Conservation (phyloP, 306 rosid genomes). For the Vigna mungo region DNA sequence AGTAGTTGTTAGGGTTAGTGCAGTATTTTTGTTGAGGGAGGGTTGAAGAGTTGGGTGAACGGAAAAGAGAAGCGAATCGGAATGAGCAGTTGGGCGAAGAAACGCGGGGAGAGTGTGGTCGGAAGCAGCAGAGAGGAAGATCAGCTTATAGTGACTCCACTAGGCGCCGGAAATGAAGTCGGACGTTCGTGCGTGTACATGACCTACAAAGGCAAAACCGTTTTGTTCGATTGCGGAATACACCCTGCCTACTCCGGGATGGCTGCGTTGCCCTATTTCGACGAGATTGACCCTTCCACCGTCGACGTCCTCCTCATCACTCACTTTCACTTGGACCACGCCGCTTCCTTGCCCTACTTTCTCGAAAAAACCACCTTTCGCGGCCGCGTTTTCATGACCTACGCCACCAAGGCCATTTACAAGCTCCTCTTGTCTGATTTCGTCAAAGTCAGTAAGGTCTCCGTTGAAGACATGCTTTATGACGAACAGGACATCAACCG, state of each 20-base stretch:
- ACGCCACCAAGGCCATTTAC: conserved; percentile 93
- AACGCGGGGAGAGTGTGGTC: conserved; percentile 44
- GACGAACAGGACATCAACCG: conserved; percentile 91
- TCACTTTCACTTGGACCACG: conserved; percentile 95
- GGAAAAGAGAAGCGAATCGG: background rate
- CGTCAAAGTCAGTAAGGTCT: conserved; percentile 92
- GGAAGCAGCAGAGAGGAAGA: conserved; percentile 73
- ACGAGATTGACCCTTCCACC: conserved; percentile 91
- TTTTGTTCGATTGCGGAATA: conserved; percentile 92
- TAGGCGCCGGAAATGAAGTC: conserved; percentile 95
- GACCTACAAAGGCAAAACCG: conserved; percentile 77
- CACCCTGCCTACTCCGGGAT: conserved; percentile 90
- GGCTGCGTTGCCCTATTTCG: conserved; percentile 98
- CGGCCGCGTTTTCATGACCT: conserved; percentile 97
- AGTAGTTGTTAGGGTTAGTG: too few relatives aligned
- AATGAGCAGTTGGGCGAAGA: conserved; percentile 61
- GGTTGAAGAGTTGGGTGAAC: background rate
- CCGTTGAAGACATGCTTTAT: conserved; percentile 88
- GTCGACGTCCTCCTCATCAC: conserved; percentile 91
- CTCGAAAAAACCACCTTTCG: conserved; percentile 90
- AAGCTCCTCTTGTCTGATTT: conserved; percentile 83
- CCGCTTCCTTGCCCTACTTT: conserved; percentile 94
- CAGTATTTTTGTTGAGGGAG: too few relatives aligned
- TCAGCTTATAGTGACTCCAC: conserved; percentile 70
- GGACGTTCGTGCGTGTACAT: conserved; percentile 94